Conservation (phyloP, 2,329 filamentous ascomycete species). For the Sporothrix mexicana region DNA sequence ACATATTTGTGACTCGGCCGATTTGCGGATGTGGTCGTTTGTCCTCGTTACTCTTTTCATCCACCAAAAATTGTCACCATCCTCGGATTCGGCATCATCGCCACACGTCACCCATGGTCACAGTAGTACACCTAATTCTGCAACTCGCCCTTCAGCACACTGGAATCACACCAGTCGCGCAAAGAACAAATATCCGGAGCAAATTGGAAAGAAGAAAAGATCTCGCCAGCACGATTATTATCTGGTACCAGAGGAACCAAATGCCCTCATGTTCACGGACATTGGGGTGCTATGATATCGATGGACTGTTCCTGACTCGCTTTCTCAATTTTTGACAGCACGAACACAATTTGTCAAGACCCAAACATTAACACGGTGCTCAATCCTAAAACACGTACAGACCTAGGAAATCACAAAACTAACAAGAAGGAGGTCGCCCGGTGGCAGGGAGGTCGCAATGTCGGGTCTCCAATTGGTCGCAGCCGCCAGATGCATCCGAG, state of each 20-base stretch:
- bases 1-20: neutral
- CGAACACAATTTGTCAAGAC: neutral
- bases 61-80: neutral
- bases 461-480: constrained; percentile 15
- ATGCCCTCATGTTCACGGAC: no score
- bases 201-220: no score
- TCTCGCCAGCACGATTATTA: no score
- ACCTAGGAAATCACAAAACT: neutral
- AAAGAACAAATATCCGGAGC: neutral
- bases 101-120: neutral
- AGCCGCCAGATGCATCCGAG: neutral
- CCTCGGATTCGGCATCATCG: neutral
- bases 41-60: no score
- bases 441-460: constrained; percentile 15
- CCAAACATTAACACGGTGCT: neutral
- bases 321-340: neutral
- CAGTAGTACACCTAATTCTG: neutral
- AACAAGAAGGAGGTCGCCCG: neutral
- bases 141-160: no score
- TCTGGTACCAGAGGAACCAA: no score
- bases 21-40: neutral
- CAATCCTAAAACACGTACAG: neutral
- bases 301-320: neutral
- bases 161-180: neutral
- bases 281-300: neutral